Percentiles rank a stretch among this genome's conserved stretches.
phyloP scores from a whole-genome alignment of 2,329 filamentous ascomycete genomes.

The Penicillium sp. region DNA sequence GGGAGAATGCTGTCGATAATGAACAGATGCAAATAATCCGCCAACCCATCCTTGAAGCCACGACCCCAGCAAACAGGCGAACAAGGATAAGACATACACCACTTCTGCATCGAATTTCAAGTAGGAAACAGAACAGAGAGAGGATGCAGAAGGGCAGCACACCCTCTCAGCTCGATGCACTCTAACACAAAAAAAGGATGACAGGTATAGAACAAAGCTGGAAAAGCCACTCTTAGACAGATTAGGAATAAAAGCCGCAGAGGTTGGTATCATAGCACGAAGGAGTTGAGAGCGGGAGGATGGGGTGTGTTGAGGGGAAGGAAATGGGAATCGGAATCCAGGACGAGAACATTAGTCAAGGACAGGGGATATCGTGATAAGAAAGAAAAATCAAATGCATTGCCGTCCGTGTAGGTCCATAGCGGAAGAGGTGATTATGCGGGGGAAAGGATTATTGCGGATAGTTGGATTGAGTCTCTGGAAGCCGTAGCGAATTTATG shows the following conservation, averaged over 20 bases:
- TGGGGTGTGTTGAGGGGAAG: slow-evolving; percentile 1
- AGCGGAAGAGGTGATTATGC: slow-evolving; percentile 22
- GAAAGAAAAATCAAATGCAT: slow-evolving; percentile 28
- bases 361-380: slow-evolving; percentile 38
- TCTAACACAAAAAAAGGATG: slow-evolving; percentile 26
- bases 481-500: slow-evolving; percentile 28
- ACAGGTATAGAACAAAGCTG: slow-evolving; percentile 23
- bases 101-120: slow-evolving; percentile 12
- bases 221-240: slow-evolving; percentile 34
- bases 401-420: slow-evolving; percentile 17
- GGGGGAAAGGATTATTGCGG: slow-evolving; percentile 35
- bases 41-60: slow-evolving; percentile 16
- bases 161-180: slow-evolving; percentile 17
- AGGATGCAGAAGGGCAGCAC: slow-evolving; percentile 9
- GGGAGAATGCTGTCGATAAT: slow-evolving; percentile 16
- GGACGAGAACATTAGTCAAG: slow-evolving; percentile 35
- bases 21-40: slow-evolving; percentile 14
- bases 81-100: slow-evolving; percentile 7
- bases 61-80: slow-evolving; percentile 11
- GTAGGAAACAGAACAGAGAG: slow-evolving; percentile 15
- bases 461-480: slow-evolving; percentile 41
- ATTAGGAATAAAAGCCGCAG: slow-evolving; percentile 30
- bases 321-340: slow-evolving; percentile 24
- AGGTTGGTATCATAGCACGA: slow-evolving; percentile 39
- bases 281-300: slow-evolving; percentile 23